Percentiles rank a stretch among this genome's conserved stretches.
Conservation (phyloP, 1,139 yeast species). For the Meyerozyma smithsonii region DNA sequence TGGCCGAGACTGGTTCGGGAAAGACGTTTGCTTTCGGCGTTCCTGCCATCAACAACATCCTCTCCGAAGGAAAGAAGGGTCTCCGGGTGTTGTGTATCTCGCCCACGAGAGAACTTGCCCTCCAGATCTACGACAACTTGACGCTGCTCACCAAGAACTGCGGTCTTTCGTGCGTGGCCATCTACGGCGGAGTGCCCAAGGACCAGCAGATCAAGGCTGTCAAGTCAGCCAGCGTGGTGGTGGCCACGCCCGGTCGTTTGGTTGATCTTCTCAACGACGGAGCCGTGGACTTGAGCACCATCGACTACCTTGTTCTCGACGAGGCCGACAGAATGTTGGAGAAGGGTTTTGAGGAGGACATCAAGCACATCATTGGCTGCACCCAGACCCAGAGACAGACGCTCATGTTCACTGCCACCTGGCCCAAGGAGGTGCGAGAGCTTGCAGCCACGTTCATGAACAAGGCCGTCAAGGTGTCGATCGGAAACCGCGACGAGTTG, state of each 20-base stretch:
- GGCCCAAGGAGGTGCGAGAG: constrained; percentile 92
- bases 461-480: constrained; percentile 79
- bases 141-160: constrained; percentile 55
- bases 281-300: constrained; percentile 60
- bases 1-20: constrained; percentile 98
- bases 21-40: constrained; percentile 97
- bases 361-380: constrained; percentile 67
- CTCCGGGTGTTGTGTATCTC: constrained; percentile 80
- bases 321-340: constrained; percentile 99
- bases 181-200: constrained; percentile 97
- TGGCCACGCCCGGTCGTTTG: constrained; percentile 97
- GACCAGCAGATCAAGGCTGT: constrained; percentile 79
- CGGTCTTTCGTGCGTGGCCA: constrained; percentile 69
- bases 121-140: constrained; percentile 87
- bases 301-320: constrained; percentile 81
- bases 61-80: constrained; percentile 41
- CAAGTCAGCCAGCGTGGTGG: constrained; percentile 64
- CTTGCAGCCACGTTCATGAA: constrained; percentile 85
- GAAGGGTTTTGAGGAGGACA: constrained; percentile 93
- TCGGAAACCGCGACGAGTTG: constrained; percentile 92
- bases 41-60: constrained; percentile 82
- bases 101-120: constrained; percentile 96
- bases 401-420: constrained; percentile 83
- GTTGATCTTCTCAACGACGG: constrained; percentile 90
- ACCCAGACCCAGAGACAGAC: constrained; percentile 64